A percentile compares a stretch with the other conserved stretches of the same genome.
Conservation (phyloP, 2,329 filamentous ascomycete species). For the Apiospora arundinis region DNA sequence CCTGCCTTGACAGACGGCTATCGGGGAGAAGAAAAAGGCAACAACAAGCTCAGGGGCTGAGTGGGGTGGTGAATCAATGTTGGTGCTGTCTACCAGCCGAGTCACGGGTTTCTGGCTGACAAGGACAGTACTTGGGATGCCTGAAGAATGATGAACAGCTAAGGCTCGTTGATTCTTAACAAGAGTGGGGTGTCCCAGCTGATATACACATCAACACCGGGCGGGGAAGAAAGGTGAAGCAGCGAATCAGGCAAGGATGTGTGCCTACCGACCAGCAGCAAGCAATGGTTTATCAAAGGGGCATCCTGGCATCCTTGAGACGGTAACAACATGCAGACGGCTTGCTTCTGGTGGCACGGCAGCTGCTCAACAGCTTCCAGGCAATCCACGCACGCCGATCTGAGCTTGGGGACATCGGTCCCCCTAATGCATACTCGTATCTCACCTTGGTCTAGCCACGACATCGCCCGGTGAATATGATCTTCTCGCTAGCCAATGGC, state of each 20-base stretch:
- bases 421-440: neutral
- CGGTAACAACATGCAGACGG: neutral
- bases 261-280: neutral
- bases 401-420: neutral
- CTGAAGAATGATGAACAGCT: neutral
- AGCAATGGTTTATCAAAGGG: neutral
- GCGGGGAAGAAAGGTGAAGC: slow-evolving; percentile 5
- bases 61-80: neutral
- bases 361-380: neutral
- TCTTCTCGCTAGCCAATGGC: neutral
- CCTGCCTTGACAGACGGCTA: neutral
- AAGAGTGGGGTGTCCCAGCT: neutral
- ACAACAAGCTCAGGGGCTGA: neutral
- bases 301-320: neutral
- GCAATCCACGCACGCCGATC: neutral
- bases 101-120: neutral
- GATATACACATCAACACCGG: neutral
- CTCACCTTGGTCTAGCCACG: neutral
- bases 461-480: neutral
- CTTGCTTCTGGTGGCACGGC: neutral
- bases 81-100: neutral
- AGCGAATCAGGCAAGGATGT: neutral
- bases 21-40: neutral
- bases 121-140: neutral
- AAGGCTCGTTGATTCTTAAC: neutral